These are phyloP conservation scores for Blakeslea trispora DNA, from an alignment of 371 early-diverging fungal species.

Conservation along the genomic window DNA sequence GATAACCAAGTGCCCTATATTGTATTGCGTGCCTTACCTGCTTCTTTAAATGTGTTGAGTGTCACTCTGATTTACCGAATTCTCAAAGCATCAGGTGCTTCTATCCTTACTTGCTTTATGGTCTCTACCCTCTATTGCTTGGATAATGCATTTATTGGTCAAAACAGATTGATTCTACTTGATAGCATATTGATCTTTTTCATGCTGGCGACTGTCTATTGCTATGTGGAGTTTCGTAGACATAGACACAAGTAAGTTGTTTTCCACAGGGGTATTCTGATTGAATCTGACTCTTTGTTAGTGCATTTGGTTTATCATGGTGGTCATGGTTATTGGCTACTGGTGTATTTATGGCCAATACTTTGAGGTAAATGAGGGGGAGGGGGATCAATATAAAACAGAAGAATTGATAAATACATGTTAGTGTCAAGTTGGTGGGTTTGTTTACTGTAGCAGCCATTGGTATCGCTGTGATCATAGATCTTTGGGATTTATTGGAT, in stretches of 20 bases:
- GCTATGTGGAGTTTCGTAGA: conserved; percentile 80
- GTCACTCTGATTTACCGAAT: conserved; percentile 82
- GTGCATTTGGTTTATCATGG: conserved; percentile 69
- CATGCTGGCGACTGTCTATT: conserved; percentile 68
- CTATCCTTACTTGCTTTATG: conserved; percentile 65
- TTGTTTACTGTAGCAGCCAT: conserved; percentile 86
- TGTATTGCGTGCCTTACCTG: conserved; percentile 81
- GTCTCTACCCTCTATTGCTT: conserved; percentile 68
- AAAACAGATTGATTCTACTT: conserved; percentile 87
- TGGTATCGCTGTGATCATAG: conserved; percentile 83
- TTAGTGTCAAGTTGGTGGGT: conserved; percentile 86
- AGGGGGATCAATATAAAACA: no score
- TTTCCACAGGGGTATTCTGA: conserved; percentile 4
- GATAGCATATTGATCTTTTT: conserved; percentile 90
- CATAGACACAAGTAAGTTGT: conserved; percentile 42
- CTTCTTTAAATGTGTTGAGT: conserved; percentile 68
- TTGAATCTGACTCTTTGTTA: no score
- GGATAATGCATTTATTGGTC: conserved; percentile 88
- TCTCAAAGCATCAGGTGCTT: conserved; percentile 69
- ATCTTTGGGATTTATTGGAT: conserved; percentile 88
- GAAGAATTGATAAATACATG: neutral
- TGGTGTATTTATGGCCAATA: conserved; percentile 65
- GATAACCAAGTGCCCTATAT: conserved; percentile 82
- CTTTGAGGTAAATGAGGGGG: conserved; percentile 21
- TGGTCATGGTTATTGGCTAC: conserved; percentile 73